Evolutionary conservation across 2,329 filamentous ascomycete species (phyloP), one percentile per base, ranked within the genome.

Genomic region (Gaeumannomyces tritici): DNA sequence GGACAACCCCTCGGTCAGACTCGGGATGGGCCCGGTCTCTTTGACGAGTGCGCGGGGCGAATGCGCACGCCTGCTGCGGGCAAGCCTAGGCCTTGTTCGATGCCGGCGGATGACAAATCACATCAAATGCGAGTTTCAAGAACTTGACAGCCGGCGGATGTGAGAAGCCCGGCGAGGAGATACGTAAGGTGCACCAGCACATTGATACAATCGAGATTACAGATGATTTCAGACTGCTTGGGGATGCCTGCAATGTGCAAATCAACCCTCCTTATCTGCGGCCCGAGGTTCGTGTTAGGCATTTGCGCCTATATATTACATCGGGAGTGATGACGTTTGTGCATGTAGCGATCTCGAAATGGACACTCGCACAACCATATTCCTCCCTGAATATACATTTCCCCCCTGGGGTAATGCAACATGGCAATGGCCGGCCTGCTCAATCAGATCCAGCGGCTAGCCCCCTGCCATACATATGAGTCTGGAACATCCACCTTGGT

Each of bases 401-500:
- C 6, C 1, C 5, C 5, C 6, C 13, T 2, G 4, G 13, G 13
- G 12, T n/a, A n/a, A 15, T 12, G 13, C 33, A 15, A 51, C 1
- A 51, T 4, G 11, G 6, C 6, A n/a, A 51, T 13, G 18, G 21
- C 42, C 18, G 18, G 21, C 8, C 35, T 59, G 18, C 13, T 4
- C 42, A 51, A 8, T 51, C 42, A 64, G 27, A 64, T 35, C 63
- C 63, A 64, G 9, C 63, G 60, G 29, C 58, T 62, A 1, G 57
- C 26, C 21, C 60, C 63, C 28, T 64, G 61, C 65, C 65, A 67
- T 1, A 71, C 42, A 51, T 65, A 75, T 4, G 79, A 75, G 63
- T 74, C 75, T 0, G 81, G 80, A 3, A 79, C 75, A 63, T 84
- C 80, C 33, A 84, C 69, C 65, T 79, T 83, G 5, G 78, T 78